A percentile compares a stretch with the other conserved stretches of the same genome.
These are phyloP conservation scores for Aspergillus latus DNA, from an alignment of 2,329 filamentous ascomycete species.

Conservation along the genomic window DNA sequence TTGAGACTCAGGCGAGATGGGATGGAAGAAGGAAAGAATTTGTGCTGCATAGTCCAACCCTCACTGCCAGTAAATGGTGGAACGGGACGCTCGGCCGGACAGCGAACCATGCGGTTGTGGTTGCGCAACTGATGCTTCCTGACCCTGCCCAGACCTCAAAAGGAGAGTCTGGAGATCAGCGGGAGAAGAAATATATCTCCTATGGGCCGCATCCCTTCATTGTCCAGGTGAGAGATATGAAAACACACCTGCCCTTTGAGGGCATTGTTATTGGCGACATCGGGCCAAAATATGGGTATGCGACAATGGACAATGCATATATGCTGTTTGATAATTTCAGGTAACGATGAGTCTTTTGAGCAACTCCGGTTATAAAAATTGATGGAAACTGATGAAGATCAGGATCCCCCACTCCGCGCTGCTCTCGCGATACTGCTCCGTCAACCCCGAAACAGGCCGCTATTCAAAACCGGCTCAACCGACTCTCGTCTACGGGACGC, in stretches of 20 bases:
- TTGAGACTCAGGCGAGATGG: slow-evolving; percentile 52
- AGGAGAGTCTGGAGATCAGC: not conserved
- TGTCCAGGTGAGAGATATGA: slow-evolving; percentile 47
- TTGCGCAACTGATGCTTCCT: slow-evolving; percentile 49
- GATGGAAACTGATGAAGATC: not conserved
- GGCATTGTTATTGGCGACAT: slow-evolving; percentile 56
- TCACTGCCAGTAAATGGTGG: slow-evolving; percentile 58
- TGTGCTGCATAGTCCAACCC: slow-evolving; percentile 51
- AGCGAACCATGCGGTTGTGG: slow-evolving; percentile 57
- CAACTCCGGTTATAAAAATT: not conserved
- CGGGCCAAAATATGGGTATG: slow-evolving; percentile 57
- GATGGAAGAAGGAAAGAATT: slow-evolving; percentile 48
- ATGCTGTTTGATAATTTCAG: slow-evolving; percentile 53
- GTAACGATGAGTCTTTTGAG: not conserved
- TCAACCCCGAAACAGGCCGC: slow-evolving; percentile 47
- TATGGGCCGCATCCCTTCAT: slow-evolving; percentile 55
- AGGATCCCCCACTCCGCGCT: slow-evolving; percentile 50
- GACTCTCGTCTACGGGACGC: slow-evolving; percentile 51
- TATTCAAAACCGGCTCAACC: slow-evolving; percentile 45
- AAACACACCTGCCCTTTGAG: slow-evolving; percentile 38
- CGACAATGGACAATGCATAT: slow-evolving; percentile 55
- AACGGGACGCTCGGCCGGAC: slow-evolving; percentile 54
- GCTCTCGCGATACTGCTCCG: slow-evolving; percentile 50
- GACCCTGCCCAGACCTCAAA: not conserved
- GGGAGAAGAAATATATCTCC: slow-evolving; percentile 36